Base-by-base conservation (phyloP, 371 early-diverging fungal genomes). In the Syncephalastrum racemosum region DNA sequence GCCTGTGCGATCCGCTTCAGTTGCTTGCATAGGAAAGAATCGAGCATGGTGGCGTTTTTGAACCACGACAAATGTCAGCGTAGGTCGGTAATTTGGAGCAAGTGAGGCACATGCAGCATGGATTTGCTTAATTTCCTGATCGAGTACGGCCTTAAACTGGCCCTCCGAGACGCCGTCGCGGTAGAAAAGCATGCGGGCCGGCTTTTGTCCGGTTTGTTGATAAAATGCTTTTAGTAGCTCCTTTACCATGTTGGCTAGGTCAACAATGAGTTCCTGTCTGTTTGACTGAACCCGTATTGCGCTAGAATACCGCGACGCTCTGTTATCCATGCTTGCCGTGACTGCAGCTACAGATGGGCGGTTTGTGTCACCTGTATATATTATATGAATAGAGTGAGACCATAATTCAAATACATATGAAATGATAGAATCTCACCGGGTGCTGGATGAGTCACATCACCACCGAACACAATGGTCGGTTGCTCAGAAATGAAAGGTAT, bases 11-110 rank as follows among this genome's bases (percentile, higher is more conserved):
- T 74, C 75, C 56, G 75, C 68, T 56, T 71, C 74, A 41, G 82
- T 77, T 36, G 70, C 71, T 12, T 82, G 75, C 18, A 87, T 81
- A 1, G 93, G 90, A 84, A 94, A 92, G 79, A 99, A 97, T 13
- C 96, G 79, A 19, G 94, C 89, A 62, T 96, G 94, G 68, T 99
- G 99, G 23, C 98, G 87, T 73, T 99, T 98, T 66, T 98, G 96
- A 5, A 94, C 96, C 1, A 94, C 85, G 24, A 98, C 79, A 65
- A 91, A 98, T 1, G 96, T 97, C 50, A 99, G 71, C 23, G 85
- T 79, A 1, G 98, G 98, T 3, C 70, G 70, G 72, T 97, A 96
- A 14, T 60, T 60, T 19, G 68, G 61, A 8, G 90, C 90, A 22
- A 97, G 79, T n/a, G 93, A 86, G 27, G 92, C 92, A 68, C 87